These are phyloP conservation scores for Crithidia acanthocephali DNA, from an alignment of 208 protist genomes.

Conservation along the genomic window DNA sequence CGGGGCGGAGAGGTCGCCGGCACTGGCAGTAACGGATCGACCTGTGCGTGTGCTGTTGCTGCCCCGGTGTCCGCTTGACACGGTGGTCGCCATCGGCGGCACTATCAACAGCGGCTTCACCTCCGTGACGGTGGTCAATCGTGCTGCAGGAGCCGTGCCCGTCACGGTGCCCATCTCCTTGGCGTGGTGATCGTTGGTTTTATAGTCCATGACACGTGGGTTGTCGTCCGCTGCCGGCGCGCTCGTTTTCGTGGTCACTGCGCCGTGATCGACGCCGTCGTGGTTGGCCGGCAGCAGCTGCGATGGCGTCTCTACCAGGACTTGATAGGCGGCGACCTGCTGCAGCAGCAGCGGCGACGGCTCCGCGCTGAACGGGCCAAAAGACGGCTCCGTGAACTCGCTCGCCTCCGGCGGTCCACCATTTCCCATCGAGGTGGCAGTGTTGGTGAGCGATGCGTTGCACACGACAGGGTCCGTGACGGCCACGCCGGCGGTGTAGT, in stretches of 20 bases:
- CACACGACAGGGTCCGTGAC: no score
- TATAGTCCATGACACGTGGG: no score
- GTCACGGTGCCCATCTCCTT: no score
- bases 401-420: not conserved
- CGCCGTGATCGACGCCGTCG: no score
- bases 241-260: no score
- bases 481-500: not conserved
- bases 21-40: not conserved
- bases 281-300: not conserved
- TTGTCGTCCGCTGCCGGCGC: no score
- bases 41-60: not conserved
- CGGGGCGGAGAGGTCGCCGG: slow-evolving; percentile 1
- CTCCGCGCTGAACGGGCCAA: not conserved
- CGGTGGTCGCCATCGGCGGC: not conserved
- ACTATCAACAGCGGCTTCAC: not conserved
- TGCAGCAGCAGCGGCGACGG: slow-evolving; percentile 8
- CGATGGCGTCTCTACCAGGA: not conserved
- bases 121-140: not conserved
- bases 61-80: not conserved
- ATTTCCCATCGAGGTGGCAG: no score
- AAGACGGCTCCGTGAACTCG: not conserved
- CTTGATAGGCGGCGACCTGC: not conserved
- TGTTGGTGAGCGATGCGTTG: no score
- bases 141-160: no score
- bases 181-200: no score